phyloP scores from a whole-genome alignment of 2,329 filamentous ascomycete genomes.

The Hortaea werneckii region DNA sequence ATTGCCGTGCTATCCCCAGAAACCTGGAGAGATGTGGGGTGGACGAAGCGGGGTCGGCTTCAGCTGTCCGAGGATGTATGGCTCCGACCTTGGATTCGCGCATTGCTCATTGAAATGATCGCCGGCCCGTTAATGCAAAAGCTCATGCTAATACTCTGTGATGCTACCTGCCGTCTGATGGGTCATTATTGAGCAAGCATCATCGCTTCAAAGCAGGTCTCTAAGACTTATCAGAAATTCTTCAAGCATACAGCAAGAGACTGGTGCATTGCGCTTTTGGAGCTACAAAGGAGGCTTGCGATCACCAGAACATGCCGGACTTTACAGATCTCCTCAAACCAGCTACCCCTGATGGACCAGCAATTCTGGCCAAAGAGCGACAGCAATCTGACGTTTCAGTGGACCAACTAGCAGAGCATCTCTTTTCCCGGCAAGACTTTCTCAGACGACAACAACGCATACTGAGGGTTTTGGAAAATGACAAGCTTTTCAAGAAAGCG shows the following conservation, averaged over 20 bases:
- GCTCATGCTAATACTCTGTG: no score
- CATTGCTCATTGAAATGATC: no score
- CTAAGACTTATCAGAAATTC: no score
- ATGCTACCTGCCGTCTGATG: no score
- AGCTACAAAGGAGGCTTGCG: no score
- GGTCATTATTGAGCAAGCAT: no score
- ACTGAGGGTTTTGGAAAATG: slow-evolving; percentile 33
- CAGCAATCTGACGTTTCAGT: slow-evolving; percentile 34
- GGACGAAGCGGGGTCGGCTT: not conserved
- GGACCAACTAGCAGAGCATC: slow-evolving; percentile 36
- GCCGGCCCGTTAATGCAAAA: no score
- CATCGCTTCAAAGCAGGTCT: no score
- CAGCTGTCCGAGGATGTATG: not conserved
- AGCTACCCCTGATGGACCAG: slow-evolving; percentile 33
- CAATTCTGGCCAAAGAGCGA: slow-evolving; percentile 37
- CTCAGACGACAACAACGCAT: slow-evolving; percentile 39
- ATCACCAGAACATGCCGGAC: slow-evolving; percentile 31
- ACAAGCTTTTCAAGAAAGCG: slow-evolving; percentile 41
- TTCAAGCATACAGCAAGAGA: no score
- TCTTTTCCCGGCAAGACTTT: slow-evolving; percentile 39
- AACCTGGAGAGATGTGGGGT: not conserved
- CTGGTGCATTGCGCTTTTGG: no score
- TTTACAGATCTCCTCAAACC: slow-evolving; percentile 42
- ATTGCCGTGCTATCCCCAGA: not conserved
- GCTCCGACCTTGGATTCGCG: no score